Evolutionary conservation across 2,329 filamentous ascomycete genomes (phyloP).

Genomic region (Trichoderma pleuroti): DNA sequence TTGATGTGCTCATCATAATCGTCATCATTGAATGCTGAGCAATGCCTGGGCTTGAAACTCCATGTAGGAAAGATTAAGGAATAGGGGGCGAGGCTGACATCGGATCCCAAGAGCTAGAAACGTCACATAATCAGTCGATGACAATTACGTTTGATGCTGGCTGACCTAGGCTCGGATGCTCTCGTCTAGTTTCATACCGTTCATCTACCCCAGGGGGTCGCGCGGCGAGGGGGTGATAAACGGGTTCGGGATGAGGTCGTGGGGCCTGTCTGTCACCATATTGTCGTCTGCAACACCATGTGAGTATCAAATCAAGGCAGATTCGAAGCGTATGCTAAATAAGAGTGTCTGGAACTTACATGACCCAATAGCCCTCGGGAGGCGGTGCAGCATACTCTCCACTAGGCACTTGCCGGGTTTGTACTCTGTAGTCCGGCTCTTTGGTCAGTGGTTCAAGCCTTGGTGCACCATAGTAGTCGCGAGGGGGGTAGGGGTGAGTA

Average conservation of each 20-base stretch:
- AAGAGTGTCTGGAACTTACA: constrained; percentile 23
- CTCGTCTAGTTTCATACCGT: constrained; percentile 21
- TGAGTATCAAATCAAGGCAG: constrained; percentile 20
- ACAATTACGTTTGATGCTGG: constrained; percentile 10
- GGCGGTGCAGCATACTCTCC: constrained; percentile 16
- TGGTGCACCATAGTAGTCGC: background rate
- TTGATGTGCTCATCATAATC: background rate
- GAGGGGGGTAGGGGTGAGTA: background rate
- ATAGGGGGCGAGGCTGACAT: background rate
- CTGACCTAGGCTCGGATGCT: constrained; percentile 12
- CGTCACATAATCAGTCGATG: constrained; percentile 11
- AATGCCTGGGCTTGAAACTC: background rate
- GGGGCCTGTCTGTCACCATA: background rate
- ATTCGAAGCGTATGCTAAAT: too few relatives aligned
- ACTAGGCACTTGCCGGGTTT: constrained; percentile 21
- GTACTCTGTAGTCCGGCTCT: constrained; percentile 9
- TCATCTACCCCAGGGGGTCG: constrained; percentile 8
- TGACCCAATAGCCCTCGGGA: constrained; percentile 24
- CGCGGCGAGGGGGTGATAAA: constrained; percentile 22
- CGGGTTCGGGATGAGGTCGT: constrained; percentile 16
- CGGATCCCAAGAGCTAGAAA: background rate
- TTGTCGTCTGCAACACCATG: constrained; percentile 20
- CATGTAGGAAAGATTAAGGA: background rate
- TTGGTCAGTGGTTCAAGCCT: background rate
- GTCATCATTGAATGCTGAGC: background rate